phyloP scores from a whole-genome alignment of 495 filamentous ascomycete genomes.

The Neurospora pannonica region DNA sequence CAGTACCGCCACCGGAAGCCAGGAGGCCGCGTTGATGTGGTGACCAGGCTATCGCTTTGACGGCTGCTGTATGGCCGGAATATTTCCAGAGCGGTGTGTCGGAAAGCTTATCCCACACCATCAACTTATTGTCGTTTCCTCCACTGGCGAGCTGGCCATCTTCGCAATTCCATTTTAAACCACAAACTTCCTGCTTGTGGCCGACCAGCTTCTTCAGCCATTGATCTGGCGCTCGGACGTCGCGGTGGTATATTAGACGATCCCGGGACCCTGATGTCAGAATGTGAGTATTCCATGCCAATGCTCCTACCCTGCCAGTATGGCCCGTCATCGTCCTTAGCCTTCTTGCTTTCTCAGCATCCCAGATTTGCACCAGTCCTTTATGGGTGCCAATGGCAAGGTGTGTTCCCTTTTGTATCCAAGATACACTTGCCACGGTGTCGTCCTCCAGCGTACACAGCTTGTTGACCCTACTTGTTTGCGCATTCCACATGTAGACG shows the following conservation, averaged over 20 bases:
- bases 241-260: conserved; percentile 85
- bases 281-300: conserved; percentile 98
- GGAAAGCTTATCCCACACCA: conserved; percentile 93
- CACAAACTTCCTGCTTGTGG: conserved; percentile 97
- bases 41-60: conserved; percentile 98
- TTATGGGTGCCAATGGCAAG: conserved; percentile 89
- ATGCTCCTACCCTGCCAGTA: conserved; percentile 75
- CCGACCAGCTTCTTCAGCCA: conserved; percentile 77
- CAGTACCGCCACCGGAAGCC: conserved; percentile 93
- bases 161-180: conserved; percentile 93
- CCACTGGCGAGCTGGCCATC: conserved; percentile 93
- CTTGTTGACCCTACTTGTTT: conserved; percentile 76
- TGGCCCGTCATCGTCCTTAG: conserved; percentile 95
- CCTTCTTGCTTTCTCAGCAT: conserved; percentile 74
- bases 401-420: conserved; percentile 95
- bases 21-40: conserved; percentile 89
- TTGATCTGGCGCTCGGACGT: conserved; percentile 88
- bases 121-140: conserved; percentile 95
- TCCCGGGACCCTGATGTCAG: conserved; percentile 92
- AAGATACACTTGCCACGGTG: conserved; percentile 89
- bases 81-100: conserved; percentile 86
- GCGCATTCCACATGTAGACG: conserved; percentile 99
- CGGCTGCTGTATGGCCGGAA: conserved; percentile 84
- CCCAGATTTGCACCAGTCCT: conserved; percentile 95
- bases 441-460: conserved; percentile 90